Base-by-base conservation (phyloP, 257 asterid genomes). In the Petrea volubilis region DNA sequence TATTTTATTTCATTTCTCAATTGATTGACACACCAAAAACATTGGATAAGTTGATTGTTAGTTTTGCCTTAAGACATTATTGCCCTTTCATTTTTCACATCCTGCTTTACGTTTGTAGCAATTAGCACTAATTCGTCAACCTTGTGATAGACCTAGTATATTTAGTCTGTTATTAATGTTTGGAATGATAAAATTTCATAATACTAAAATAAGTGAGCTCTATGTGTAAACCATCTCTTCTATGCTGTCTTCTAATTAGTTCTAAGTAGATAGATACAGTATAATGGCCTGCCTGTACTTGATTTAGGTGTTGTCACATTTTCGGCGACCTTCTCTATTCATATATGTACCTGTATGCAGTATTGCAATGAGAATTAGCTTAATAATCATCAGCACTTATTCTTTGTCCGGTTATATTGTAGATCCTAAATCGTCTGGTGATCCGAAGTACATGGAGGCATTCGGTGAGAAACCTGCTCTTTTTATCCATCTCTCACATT, bases 371-470 rank as follows among this genome's bases (percentile, higher is more conserved):
- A 52, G 63, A 51, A 18, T 60, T 43, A 40, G 36, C 59, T 75
- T 78, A 68, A 53, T 64, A 31, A 43, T 76, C 31, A 59, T 51
- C 62, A 51, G 38, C 41, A 38, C 53, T 36, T 70, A 1, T 10
- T 68, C 80, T 67, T 46, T 74, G 27, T 63, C 38, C 72, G 73
- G 57, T 74, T 69, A 52, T 60, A 67, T 80, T 82, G 90, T 86
- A 95, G 99, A 90, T 83, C 84, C 95, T 73, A 95, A 89, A 76
- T 80, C 88, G 56, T 60, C 87, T 72, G 90, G 79, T 52, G 99
- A 95, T 76, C 89, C 92, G 70, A 95, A 90, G 83, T 85, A 81
- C 80, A 59, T 60, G 64, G 99, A 92, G 65, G 88, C 95, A 24
- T 83, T 76, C 46, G 99, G 99, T 95, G 68, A 80, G 92, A 77